Conservation (phyloP, 139 green algal genomes). For the Coccomyxa sp. region DNA sequence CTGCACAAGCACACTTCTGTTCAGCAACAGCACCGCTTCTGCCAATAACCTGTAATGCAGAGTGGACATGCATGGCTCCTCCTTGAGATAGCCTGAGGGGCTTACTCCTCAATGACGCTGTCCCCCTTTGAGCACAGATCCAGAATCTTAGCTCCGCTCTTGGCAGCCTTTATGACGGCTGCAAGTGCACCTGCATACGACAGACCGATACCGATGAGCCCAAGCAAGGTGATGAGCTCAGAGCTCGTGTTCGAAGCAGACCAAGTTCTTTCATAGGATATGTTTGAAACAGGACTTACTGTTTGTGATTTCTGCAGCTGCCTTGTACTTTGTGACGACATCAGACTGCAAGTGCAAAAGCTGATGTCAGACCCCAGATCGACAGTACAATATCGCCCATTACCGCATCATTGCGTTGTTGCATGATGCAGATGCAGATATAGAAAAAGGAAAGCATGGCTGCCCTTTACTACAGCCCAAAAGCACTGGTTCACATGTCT, state of each 20-base stretch:
- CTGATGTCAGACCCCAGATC: background rate
- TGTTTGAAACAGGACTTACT: constrained; percentile 52
- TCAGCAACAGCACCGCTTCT: background rate
- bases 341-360: constrained; percentile 59
- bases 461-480: background rate
- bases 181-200: constrained; percentile 74
- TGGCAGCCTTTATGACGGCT: constrained; percentile 61
- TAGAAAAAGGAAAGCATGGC: background rate
- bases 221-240: background rate
- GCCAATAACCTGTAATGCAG: background rate
- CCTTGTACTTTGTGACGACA: constrained; percentile 99
- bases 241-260: background rate
- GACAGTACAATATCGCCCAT: background rate
- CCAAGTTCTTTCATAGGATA: background rate
- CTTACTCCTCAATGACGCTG: constrained; percentile 75
- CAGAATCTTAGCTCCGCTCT: constrained; percentile 86
- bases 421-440: background rate
- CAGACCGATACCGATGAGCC: background rate
- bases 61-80: background rate
- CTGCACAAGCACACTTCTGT: constrained; percentile 31
- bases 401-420: background rate
- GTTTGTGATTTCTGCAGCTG: constrained; percentile 94
- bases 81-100: background rate
- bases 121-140: constrained; percentile 87
- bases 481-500: background rate